Percentiles rank a stretch among this genome's conserved stretches.
Evolutionary conservation across 2,329 filamentous ascomycete species (phyloP).

Genomic region (Capronia americana): DNA sequence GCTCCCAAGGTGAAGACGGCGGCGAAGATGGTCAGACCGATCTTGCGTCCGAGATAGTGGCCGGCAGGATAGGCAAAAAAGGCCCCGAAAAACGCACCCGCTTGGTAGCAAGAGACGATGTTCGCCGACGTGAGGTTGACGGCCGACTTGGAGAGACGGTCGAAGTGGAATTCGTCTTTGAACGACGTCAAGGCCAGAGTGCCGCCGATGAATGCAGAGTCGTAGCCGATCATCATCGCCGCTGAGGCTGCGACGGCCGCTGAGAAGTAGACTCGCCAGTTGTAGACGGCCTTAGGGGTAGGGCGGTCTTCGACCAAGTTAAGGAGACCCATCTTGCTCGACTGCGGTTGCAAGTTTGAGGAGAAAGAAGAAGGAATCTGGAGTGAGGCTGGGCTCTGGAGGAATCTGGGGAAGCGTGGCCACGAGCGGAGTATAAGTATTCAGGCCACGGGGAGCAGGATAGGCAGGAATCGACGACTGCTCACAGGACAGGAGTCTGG

Average conservation of each 20-base stretch:
- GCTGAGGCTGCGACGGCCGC: constrained; percentile 63
- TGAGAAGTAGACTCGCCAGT: constrained; percentile 64
- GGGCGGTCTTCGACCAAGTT: constrained; percentile 55
- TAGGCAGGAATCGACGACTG: neutral
- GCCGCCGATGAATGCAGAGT: constrained; percentile 79
- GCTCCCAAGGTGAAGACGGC: constrained; percentile 73
- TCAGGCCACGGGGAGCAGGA: neutral
- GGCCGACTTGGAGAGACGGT: constrained; percentile 53
- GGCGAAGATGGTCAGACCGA: constrained; percentile 66
- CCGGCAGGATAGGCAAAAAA: constrained; percentile 70
- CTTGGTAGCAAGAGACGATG: constrained; percentile 82
- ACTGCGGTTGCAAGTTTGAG: constrained; percentile 4
- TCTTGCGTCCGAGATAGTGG: constrained; percentile 71
- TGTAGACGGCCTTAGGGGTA: constrained; percentile 64
- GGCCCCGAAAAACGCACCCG: constrained; percentile 83
- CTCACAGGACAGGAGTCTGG: neutral
- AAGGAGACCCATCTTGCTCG: constrained; percentile 48
- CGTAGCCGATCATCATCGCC: constrained; percentile 66
- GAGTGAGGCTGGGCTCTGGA: constrained; percentile 9
- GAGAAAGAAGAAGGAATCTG: constrained; percentile 6
- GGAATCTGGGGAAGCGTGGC: constrained; percentile 9
- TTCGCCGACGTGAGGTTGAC: constrained; percentile 71
- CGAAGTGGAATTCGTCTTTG: constrained; percentile 70
- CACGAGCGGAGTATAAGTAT: constrained; percentile 21
- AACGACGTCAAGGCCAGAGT: constrained; percentile 76